These are phyloP conservation scores for Angophora floribunda DNA, from an alignment of 345 rosid species.

Conservation along the genomic window DNA sequence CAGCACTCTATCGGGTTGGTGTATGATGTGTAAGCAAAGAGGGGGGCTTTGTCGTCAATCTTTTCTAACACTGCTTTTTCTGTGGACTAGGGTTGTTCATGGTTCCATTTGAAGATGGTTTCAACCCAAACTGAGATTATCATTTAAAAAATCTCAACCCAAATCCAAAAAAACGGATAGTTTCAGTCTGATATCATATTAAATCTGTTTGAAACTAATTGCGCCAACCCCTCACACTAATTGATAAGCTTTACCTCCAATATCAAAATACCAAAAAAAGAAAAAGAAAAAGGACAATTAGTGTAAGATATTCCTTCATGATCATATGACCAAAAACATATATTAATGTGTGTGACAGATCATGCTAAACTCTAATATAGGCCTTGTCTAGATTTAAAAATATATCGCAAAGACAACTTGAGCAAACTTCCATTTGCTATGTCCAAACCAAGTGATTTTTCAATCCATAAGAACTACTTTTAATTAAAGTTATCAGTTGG, in stretches of 20 bases:
- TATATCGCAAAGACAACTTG: background rate
- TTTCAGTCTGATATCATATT: background rate
- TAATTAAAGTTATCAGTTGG: background rate
- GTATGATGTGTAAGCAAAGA: background rate
- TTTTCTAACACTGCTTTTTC: background rate
- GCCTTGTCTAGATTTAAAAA: background rate
- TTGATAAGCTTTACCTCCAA: background rate
- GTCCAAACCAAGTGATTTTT: background rate
- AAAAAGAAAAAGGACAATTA: background rate
- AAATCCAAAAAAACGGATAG: background rate
- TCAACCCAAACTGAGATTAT: background rate
- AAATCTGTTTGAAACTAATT: background rate
- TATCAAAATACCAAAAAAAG: background rate
- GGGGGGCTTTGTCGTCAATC: background rate
- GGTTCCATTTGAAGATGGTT: background rate
- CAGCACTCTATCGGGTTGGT: background rate
- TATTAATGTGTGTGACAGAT: background rate
- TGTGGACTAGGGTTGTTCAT: background rate
- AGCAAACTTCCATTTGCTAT: background rate
- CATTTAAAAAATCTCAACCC: background rate
- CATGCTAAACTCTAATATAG: background rate
- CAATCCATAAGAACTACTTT: background rate
- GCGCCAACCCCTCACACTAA: background rate
- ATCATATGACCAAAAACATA: background rate
- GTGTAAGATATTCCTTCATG: background rate